Conservation (phyloP, 768 basidiomycete species). For the Macrolepiota albuminosa region DNA sequence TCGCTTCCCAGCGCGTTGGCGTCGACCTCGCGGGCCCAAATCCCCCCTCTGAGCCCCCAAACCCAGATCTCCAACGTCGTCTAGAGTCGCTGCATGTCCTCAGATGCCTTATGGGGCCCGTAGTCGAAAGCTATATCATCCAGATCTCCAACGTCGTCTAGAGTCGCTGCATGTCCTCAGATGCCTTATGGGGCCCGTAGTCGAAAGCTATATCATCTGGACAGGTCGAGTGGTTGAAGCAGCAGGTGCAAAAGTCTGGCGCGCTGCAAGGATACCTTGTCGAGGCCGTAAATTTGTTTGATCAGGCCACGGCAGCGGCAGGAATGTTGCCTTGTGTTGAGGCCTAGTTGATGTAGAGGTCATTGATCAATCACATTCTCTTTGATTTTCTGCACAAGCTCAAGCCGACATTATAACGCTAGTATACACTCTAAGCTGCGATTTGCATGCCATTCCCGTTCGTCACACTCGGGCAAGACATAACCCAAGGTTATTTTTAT, state of each 20-base stretch:
- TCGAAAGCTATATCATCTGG: slow-evolving; percentile 65
- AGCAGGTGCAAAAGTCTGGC: slow-evolving; percentile 25
- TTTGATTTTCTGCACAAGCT: neutral
- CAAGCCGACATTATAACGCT: no score
- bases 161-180: slow-evolving; percentile 62
- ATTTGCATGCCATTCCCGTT: no score
- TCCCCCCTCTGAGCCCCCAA: slow-evolving; percentile 8
- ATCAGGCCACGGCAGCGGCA: slow-evolving; percentile 65
- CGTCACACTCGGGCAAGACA: no score
- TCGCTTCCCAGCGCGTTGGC: slow-evolving; percentile 24
- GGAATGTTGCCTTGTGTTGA: slow-evolving; percentile 65
- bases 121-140: slow-evolving; percentile 62
- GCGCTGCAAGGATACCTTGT: slow-evolving; percentile 18
- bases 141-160: slow-evolving; percentile 34
- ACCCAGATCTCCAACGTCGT: slow-evolving; percentile 28
- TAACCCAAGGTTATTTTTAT: no score
- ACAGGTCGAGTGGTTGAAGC: slow-evolving; percentile 56
- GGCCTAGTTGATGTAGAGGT: slow-evolving; percentile 17
- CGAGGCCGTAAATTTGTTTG: slow-evolving; percentile 61
- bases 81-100: slow-evolving; percentile 60
- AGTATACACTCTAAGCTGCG: no score
- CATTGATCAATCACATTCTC: neutral
- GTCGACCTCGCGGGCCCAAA: slow-evolving; percentile 14
- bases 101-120: slow-evolving; percentile 64
- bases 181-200: slow-evolving; percentile 61